A percentile compares a stretch with the other conserved stretches of the same genome.
These are phyloP conservation scores for Fusarium sp. DNA, from an alignment of 2,329 filamentous ascomycete genomes.

Conservation along the genomic window DNA sequence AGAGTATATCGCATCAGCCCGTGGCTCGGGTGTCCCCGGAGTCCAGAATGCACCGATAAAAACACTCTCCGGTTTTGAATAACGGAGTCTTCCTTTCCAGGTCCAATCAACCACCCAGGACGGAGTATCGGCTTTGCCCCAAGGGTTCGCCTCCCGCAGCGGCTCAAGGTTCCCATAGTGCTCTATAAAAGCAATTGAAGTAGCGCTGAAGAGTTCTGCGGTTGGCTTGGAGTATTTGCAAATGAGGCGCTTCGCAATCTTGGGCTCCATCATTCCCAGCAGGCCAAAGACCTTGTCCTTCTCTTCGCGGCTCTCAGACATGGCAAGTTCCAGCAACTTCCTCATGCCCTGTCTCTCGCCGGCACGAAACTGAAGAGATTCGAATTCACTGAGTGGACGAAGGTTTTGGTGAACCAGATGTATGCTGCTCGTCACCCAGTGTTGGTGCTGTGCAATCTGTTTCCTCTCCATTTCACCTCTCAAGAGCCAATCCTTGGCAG, in stretches of 20 bases:
- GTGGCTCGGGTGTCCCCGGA: slow-evolving; percentile 19
- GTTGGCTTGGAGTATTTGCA: slow-evolving; percentile 25
- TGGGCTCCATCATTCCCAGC: slow-evolving; percentile 30
- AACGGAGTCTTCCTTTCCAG: slow-evolving; percentile 24
- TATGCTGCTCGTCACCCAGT: slow-evolving; percentile 23
- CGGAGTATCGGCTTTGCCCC: slow-evolving; percentile 15
- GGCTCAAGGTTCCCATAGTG: slow-evolving; percentile 28
- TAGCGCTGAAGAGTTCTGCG: slow-evolving; percentile 14
- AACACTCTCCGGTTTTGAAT: slow-evolving; percentile 23
- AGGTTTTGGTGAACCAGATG: slow-evolving; percentile 27
- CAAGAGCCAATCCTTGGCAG: slow-evolving; percentile 23
- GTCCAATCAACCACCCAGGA: slow-evolving; percentile 33
- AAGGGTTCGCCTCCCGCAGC: slow-evolving; percentile 28
- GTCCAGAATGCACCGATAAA: slow-evolving; percentile 24
- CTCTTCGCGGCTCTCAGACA: slow-evolving; percentile 23
- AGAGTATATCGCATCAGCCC: slow-evolving; percentile 22
- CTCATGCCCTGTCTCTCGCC: slow-evolving; percentile 20
- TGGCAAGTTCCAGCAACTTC: slow-evolving; percentile 22
- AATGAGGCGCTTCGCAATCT: slow-evolving; percentile 17
- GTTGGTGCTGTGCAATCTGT: neutral
- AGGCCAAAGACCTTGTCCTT: slow-evolving; percentile 31
- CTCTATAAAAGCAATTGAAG: slow-evolving; percentile 21
- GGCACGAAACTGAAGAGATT: slow-evolving; percentile 1
- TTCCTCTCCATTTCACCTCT: slow-evolving; percentile 11
- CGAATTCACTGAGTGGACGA: slow-evolving; percentile 19